A percentile compares a stretch with the other conserved stretches of the same genome.
Conservation (phyloP, 1,139 yeast species). For the Saccharomyces hybrid region DNA sequence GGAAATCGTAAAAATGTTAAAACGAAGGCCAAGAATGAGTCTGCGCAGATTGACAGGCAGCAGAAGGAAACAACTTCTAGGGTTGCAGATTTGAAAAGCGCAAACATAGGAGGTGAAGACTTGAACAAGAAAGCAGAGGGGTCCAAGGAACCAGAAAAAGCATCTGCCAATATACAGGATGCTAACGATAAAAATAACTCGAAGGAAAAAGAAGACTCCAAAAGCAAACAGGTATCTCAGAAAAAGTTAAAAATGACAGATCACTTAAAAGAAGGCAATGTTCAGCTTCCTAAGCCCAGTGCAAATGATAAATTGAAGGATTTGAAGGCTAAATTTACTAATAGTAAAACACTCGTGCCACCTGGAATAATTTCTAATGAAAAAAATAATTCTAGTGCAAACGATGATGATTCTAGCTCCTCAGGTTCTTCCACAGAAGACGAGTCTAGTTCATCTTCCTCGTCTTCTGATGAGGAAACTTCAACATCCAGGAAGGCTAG, state of each 20-base stretch:
- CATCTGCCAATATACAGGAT: background rate
- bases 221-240: background rate
- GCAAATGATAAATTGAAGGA: slow-evolving; percentile 10
- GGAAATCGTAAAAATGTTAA: background rate
- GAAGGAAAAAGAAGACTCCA: slow-evolving; percentile 3
- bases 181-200: background rate
- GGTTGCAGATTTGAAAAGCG: background rate
- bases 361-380: slow-evolving; percentile 4
- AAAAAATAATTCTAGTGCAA: slow-evolving; percentile 11
- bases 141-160: background rate
- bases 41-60: background rate
- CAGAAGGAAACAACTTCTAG: background rate
- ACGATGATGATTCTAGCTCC: slow-evolving; percentile 1
- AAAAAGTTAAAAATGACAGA: background rate
- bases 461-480: slow-evolving; percentile 21
- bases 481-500: slow-evolving; percentile 26
- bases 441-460: background rate
- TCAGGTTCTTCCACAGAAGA: background rate
- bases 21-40: background rate
- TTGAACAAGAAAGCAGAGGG: background rate
- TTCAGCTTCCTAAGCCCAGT: background rate
- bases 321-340: slow-evolving; percentile 9
- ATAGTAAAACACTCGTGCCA: background rate
- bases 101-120: background rate
- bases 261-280: background rate